phyloP scores from a whole-genome alignment of 2,329 filamentous ascomycete species.

The Ophiostoma ulmi region DNA sequence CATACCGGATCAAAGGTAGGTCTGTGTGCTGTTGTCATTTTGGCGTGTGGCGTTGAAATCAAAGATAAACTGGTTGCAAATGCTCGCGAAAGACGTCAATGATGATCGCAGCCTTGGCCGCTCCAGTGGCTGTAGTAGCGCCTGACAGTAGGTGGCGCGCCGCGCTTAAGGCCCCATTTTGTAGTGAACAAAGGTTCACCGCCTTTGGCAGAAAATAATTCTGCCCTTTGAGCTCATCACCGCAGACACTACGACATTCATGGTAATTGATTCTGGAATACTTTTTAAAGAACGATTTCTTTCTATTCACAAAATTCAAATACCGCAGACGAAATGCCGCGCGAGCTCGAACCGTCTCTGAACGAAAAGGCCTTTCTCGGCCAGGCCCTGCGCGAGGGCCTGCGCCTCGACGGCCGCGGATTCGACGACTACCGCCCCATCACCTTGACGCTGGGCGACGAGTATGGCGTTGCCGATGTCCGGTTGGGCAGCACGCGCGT shows the following conservation, averaged over 20 bases:
- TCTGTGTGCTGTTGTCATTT: conserved; percentile 68
- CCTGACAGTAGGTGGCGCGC: not conserved
- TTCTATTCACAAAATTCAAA: not conserved
- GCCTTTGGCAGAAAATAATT: conserved; percentile 30
- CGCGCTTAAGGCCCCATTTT: not conserved
- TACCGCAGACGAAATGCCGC: conserved; percentile 61
- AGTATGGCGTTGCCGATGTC: conserved; percentile 85
- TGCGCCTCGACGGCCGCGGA: conserved; percentile 77
- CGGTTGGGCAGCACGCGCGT: conserved; percentile 86
- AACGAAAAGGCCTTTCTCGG: conserved; percentile 84
- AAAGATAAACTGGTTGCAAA: not conserved
- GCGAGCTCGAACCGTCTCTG: conserved; percentile 82
- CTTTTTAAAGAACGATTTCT: not conserved
- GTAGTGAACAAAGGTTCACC: conserved; percentile 26
- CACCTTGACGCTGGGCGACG: conserved; percentile 76
- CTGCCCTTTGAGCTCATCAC: conserved; percentile 9
- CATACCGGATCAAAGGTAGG: conserved; percentile 92
- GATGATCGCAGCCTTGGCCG: conserved; percentile 12
- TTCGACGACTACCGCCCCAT: conserved; percentile 76
- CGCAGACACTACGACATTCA: not conserved
- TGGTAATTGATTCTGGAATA: not conserved
- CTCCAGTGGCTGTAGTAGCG: not conserved
- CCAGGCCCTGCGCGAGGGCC: conserved; percentile 72
- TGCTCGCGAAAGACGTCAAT: no score
- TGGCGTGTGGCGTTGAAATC: conserved; percentile 24